phyloP scores from a whole-genome alignment of 495 filamentous ascomycete species.

The Penicillium daleae region DNA sequence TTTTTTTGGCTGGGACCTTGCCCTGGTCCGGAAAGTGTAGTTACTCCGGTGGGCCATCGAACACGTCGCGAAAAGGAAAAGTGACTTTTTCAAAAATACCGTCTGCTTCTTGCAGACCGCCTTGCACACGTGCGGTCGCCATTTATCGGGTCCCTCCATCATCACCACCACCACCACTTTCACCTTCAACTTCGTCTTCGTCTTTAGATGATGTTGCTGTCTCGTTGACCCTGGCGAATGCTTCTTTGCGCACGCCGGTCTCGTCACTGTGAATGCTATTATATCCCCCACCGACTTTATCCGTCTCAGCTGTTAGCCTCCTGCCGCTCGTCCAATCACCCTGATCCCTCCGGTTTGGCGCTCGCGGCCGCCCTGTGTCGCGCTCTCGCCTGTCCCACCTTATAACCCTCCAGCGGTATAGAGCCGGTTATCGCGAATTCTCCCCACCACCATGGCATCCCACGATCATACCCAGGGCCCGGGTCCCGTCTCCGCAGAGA shows the following conservation, averaged over 20 bases:
- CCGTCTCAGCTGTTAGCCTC: conserved; percentile 3
- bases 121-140: conserved; percentile 36
- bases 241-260: conserved; percentile 9
- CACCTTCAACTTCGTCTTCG: conserved; percentile 6
- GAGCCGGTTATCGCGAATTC: background rate
- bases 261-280: conserved; percentile 26
- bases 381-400: conserved; percentile 6
- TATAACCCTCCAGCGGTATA: background rate
- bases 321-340: conserved; percentile 9
- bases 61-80: background rate
- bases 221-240: conserved; percentile 13
- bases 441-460: conserved; percentile 38
- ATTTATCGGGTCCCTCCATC: conserved; percentile 17
- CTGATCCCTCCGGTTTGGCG: conserved; percentile 18
- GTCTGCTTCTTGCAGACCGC: conserved; percentile 25
- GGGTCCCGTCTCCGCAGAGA: conserved; percentile 31
- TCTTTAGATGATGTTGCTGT: conserved; percentile 11
- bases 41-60: background rate
- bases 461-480: conserved; percentile 39
- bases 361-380: conserved; percentile 17
- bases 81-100: background rate
- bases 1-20: background rate
- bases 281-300: conserved; percentile 2
- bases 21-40: background rate
- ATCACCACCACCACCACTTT: background rate